Evolutionary conservation across 371 early-diverging fungal species (phyloP), one percentile per base, ranked within the genome.

Genomic region (Cokeromyces recurvatus): DNA sequence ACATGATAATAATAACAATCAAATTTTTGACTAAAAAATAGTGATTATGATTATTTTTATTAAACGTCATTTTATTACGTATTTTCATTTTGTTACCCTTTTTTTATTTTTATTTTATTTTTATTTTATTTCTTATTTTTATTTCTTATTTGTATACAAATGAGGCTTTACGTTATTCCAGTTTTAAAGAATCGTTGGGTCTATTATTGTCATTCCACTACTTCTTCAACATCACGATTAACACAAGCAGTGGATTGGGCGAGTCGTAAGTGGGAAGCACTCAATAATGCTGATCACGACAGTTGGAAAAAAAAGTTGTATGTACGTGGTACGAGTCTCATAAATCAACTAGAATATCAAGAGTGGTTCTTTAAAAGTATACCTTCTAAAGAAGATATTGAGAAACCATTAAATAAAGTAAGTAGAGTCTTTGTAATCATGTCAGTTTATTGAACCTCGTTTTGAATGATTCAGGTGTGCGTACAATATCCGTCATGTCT

Each of bases 311-410:
- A 68, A 19, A 76, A 79, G 36, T 56, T 88, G 11, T 80, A 84
- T 53, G 47, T 63, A 14, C 67, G 66, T 16, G 91, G 91, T 17
- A 74, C 76, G 27, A 57, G 64, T 17, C 58, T 91, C 38, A 78
- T 90, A 70, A 86, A 89, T 62, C 78, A 73, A 47, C 62, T 87
- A 31, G 84, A 86, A 55, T 81, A 87, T 51, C 79, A 80, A 36
- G 91, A 91, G 62, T 86, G 79, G 59, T 89, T 89, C 56, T 65
- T 91, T 46, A 91, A 89, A 54, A 79, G 74, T 29, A 71, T 91
- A 2, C 90, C 90, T 3, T 51, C 62, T 11, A 73, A 73, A 34
- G 74, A 74, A 45, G 79, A 79, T 31, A 35, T 65, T 3, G 50
- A 62, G 44, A 52, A 59, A 41, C 57, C 62, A 22, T 43, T 64